Percentiles rank a stretch among this genome's conserved stretches.
Evolutionary conservation across 1,284 basidiomycete species (phyloP).

Genomic region (Agroathelia rolfsii): DNA sequence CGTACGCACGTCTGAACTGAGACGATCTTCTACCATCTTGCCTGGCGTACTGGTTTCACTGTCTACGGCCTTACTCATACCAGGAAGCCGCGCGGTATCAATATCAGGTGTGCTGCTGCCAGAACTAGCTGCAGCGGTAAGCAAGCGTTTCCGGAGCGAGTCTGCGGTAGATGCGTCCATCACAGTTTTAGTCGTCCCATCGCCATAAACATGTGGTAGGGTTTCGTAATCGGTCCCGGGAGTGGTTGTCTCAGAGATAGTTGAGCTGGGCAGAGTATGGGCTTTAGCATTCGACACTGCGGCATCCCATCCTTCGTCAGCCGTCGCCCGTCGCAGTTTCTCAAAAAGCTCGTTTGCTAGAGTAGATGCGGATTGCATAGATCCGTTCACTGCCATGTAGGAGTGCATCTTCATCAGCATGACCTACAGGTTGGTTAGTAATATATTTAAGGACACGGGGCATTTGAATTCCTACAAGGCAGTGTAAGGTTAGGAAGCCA

Average conservation of each 20-base stretch:
- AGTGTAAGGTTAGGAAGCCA: constrained; percentile 90
- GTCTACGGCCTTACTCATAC: constrained; percentile 6
- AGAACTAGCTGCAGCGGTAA: constrained; percentile 21
- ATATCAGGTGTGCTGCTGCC: constrained; percentile 13
- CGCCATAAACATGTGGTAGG: constrained; percentile 26
- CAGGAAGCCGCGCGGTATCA: constrained; percentile 4
- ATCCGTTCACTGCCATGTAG: constrained; percentile 85
- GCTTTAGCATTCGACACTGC: constrained; percentile 41
- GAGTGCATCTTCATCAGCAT: constrained; percentile 98
- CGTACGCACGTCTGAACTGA: constrained; percentile 15
- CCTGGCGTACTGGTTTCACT: constrained; percentile 13
- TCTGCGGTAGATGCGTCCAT: constrained; percentile 44
- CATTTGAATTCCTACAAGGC: constrained; percentile 39
- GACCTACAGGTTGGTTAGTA: constrained; percentile 30
- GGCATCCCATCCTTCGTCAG: constrained; percentile 54
- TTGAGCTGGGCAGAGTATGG: constrained; percentile 16
- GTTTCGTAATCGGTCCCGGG: constrained; percentile 22
- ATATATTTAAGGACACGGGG: constrained; percentile 3
- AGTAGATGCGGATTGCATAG: constrained; percentile 52
- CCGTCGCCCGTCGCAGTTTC: constrained; percentile 37
- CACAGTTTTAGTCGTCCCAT: constrained; percentile 30
- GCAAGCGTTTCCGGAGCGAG: constrained; percentile 45
- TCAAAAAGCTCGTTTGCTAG: constrained; percentile 34
- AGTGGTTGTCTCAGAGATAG: constrained; percentile 17
- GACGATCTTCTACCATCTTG: constrained; percentile 5